Percentiles rank a stretch among this genome's conserved stretches.
phyloP scores from a whole-genome alignment of 2,329 filamentous ascomycete species.

The Aspergillus arachidicola region DNA sequence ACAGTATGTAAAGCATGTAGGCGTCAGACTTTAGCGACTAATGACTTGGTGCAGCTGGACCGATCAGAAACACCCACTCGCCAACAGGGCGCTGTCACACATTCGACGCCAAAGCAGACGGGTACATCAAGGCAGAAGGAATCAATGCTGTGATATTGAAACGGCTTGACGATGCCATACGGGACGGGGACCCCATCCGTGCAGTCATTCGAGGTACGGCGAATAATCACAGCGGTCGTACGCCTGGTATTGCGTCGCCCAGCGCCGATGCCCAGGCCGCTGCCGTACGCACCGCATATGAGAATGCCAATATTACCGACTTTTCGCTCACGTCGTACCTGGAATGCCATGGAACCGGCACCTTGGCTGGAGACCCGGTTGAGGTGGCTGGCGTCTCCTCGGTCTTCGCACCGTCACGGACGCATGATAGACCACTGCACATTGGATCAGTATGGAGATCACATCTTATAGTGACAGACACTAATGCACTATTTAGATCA shows the following conservation, averaged over 20 bases:
- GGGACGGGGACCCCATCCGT: constrained; percentile 30
- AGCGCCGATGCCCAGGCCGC: constrained; percentile 24
- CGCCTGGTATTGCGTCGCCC: constrained; percentile 23
- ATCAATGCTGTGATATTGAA: constrained; percentile 33
- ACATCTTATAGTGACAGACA: no score
- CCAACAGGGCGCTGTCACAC: constrained; percentile 28
- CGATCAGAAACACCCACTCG: constrained; percentile 35
- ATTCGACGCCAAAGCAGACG: constrained; percentile 29
- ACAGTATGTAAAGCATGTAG: constrained; percentile 1
- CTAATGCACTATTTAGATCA: constrained; percentile 36
- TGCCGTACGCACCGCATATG: constrained; percentile 37
- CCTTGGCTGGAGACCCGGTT: constrained; percentile 15
- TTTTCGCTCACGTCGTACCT: constrained; percentile 34
- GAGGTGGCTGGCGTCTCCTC: constrained; percentile 6
- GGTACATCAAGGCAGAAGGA: constrained; percentile 34
- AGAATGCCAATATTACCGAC: constrained; percentile 27
- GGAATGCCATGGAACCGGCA: constrained; percentile 41
- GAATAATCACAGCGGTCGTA: constrained; percentile 25
- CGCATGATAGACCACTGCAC: not conserved
- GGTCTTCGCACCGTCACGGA: not conserved
- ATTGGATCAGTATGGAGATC: constrained; percentile 47
- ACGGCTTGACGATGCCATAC: constrained; percentile 25
- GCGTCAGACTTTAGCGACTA: not conserved
- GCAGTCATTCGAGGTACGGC: constrained; percentile 28
- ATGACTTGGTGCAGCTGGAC: not conserved